These are phyloP conservation scores for Hebeloma cylindrosporum DNA, from an alignment of 768 basidiomycete genomes.

Conservation along the genomic window DNA sequence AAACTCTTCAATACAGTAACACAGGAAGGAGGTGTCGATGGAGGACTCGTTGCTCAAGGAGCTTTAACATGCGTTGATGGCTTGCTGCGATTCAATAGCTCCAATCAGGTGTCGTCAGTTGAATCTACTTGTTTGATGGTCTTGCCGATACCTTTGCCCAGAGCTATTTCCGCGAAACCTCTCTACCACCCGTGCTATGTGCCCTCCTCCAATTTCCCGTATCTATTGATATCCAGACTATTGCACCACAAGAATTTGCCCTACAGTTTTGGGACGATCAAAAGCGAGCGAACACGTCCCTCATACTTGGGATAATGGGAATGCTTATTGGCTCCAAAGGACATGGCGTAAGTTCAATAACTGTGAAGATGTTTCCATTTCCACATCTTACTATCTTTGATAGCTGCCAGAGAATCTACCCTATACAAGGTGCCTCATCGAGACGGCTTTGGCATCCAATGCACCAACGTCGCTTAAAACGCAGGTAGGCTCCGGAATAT, in stretches of 20 bases:
- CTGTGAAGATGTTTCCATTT: not conserved
- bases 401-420: conserved; percentile 58
- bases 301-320: conserved; percentile 83
- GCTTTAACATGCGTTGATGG: conserved; percentile 84
- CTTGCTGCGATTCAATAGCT: conserved; percentile 89
- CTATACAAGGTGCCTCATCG: conserved; percentile 77
- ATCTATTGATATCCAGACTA: conserved; percentile 52
- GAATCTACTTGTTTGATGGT: not conserved
- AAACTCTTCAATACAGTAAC: conserved; percentile 87
- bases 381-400: conserved; percentile 2
- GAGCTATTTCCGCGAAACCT: conserved; percentile 95
- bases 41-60: conserved; percentile 82
- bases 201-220: conserved; percentile 72
- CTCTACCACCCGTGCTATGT: conserved; percentile 66
- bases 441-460: conserved; percentile 91
- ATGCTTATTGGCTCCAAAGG: conserved; percentile 81
- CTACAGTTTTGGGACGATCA: conserved; percentile 96
- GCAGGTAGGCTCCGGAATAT: conserved; percentile 49
- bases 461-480: conserved; percentile 86
- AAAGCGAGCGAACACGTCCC: conserved; percentile 75
- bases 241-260: conserved; percentile 85
- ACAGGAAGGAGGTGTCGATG: conserved; percentile 89
- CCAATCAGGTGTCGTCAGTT: conserved; percentile 77
- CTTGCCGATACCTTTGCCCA: conserved; percentile 33
- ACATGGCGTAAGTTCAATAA: conserved; percentile 46